A percentile compares a stretch with the other conserved stretches of the same genome.
Evolutionary conservation across 2,329 filamentous ascomycete genomes (phyloP).

Genomic region (Sporothrix curviconia): DNA sequence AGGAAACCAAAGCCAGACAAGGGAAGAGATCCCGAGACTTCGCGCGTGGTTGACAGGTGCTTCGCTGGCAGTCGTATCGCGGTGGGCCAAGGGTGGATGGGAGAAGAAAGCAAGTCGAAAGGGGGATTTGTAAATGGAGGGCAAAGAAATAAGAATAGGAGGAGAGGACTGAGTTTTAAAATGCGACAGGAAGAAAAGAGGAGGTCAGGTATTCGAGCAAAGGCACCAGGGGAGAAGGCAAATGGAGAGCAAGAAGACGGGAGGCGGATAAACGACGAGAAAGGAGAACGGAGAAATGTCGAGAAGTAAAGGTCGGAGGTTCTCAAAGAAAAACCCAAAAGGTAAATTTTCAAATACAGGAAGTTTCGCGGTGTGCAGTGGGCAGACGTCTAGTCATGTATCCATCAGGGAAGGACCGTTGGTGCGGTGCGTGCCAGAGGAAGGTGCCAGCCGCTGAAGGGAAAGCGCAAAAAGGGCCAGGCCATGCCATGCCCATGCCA

Average conservation of each 20-base stretch:
- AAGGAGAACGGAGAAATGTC: background rate
- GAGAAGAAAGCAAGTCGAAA: background rate
- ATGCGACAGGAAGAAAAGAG: too few species aligned
- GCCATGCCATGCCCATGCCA: background rate
- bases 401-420: conserved; percentile 5
- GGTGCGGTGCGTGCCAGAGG: conserved; percentile 5
- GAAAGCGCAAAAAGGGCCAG: background rate
- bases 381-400: conserved; percentile 17
- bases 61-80: too few species aligned
- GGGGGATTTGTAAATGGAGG: too few species aligned
- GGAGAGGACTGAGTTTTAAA: too few species aligned
- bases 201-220: too few species aligned
- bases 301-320: too few species aligned
- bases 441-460: background rate
- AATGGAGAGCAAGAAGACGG: background rate
- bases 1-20: too few species aligned
- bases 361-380: conserved; percentile 4
- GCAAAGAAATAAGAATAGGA: background rate
- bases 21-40: too few species aligned
- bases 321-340: too few species aligned
- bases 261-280: background rate
- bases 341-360: conserved; percentile 3
- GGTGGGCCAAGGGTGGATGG: too few species aligned
- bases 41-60: too few species aligned
- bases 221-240: too few species aligned